Evolutionary conservation across 2,329 filamentous ascomycete species (phyloP).

Genomic region (Fusarium sp.): DNA sequence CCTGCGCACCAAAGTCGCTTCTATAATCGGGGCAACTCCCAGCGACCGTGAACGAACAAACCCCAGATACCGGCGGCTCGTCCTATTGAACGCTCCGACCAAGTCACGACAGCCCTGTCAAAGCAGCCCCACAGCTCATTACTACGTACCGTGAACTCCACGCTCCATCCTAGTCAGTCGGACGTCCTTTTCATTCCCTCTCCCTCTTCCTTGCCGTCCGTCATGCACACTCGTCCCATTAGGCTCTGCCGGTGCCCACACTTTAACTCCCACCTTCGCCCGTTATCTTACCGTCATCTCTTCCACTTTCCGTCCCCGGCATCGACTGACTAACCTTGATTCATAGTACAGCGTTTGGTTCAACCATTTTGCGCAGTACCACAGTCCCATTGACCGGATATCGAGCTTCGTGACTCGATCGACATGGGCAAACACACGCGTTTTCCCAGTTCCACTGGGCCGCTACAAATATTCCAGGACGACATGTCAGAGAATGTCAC

Average conservation of each 20-base stretch:
- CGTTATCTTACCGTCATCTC: conserved; percentile 33
- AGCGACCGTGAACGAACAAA: conserved; percentile 31
- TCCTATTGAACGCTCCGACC: conserved; percentile 38
- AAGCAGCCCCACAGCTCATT: conserved; percentile 40
- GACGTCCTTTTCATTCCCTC: conserved; percentile 29
- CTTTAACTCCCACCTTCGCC: conserved; percentile 35
- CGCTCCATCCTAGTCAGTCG: conserved; percentile 40
- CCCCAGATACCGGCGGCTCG: conserved; percentile 33
- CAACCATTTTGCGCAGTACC: conserved; percentile 7
- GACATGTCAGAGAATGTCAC: conserved; percentile 56
- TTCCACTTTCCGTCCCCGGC: conserved; percentile 33
- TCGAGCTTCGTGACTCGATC: conserved; percentile 47
- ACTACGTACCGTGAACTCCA: conserved; percentile 30
- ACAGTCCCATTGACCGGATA: conserved; percentile 26
- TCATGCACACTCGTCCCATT: conserved; percentile 42
- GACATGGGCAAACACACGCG: conserved; percentile 64
- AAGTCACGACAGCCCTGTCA: conserved; percentile 42
- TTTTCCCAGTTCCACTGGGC: conserved; percentile 56
- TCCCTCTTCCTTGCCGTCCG: conserved; percentile 36
- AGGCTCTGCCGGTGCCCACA: conserved; percentile 37
- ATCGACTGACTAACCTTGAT: conserved; percentile 31
- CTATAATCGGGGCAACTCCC: conserved; percentile 31
- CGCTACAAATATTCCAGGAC: conserved; percentile 63
- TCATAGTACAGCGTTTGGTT: conserved; percentile 24
- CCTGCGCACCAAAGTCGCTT: conserved; percentile 30